Conservation (phyloP, 2,329 filamentous ascomycete species). For the Pleurostoma richardsiae region DNA sequence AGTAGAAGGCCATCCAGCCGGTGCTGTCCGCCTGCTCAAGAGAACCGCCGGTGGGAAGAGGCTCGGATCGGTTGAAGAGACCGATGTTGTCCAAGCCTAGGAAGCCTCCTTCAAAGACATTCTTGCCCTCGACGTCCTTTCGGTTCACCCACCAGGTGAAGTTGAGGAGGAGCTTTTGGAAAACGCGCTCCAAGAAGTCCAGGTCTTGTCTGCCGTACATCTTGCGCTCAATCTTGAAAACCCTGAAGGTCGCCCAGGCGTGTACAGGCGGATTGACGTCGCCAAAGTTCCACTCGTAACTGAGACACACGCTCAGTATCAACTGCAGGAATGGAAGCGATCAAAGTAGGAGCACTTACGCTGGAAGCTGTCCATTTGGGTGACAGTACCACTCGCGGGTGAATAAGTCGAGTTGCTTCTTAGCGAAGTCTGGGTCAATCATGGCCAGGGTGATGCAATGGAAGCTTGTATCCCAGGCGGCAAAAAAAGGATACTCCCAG, state of each 20-base stretch:
- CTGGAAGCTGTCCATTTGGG: slow-evolving; percentile 89
- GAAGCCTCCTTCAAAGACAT: slow-evolving; percentile 96
- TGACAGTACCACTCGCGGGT: slow-evolving; percentile 99
- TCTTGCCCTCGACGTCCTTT: slow-evolving; percentile 91
- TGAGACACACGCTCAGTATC: slow-evolving; percentile 14
- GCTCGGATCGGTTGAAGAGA: slow-evolving; percentile 93
- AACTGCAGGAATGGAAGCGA: no score
- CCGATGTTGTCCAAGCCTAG: slow-evolving; percentile 95
- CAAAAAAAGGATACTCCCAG: slow-evolving; percentile 98
- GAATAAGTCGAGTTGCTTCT: slow-evolving; percentile 95
- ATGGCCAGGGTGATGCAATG: slow-evolving; percentile 94
- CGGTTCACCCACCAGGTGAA: slow-evolving; percentile 99
- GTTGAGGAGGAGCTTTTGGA: slow-evolving; percentile 92
- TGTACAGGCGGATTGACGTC: slow-evolving; percentile 97
- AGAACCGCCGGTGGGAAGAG: slow-evolving; percentile 85
- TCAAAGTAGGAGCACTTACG: slow-evolving; percentile 43
- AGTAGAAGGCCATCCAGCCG: slow-evolving; percentile 99
- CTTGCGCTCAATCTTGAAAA: slow-evolving; percentile 98
- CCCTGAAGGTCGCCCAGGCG: slow-evolving; percentile 91
- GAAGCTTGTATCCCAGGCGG: slow-evolving; percentile 95
- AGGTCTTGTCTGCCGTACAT: slow-evolving; percentile 92
- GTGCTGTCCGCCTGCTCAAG: slow-evolving; percentile 97
- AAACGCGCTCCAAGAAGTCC: slow-evolving; percentile 92
- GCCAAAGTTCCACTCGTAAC: slow-evolving; percentile 92
- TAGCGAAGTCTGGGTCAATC: slow-evolving; percentile 96